Percentiles rank a stretch among this genome's conserved stretches.
These are phyloP conservation scores for Aspergillus cejpii DNA, from an alignment of 2,329 filamentous ascomycete species.

Conservation along the genomic window DNA sequence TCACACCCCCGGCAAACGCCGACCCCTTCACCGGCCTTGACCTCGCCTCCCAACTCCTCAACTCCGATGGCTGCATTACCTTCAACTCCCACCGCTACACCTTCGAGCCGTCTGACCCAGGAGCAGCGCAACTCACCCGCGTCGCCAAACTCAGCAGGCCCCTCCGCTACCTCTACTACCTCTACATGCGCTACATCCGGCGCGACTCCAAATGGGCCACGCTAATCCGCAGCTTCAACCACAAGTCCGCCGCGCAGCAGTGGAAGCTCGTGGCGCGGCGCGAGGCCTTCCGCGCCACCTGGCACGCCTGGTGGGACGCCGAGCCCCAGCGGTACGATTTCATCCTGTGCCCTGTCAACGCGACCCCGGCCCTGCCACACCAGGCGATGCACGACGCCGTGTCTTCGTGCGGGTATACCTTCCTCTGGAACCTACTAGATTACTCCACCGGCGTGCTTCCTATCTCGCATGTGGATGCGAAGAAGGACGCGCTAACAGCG, in stretches of 20 bases:
- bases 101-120: conserved; percentile 73
- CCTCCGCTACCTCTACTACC: conserved; percentile 77
- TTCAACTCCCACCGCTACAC: conserved; percentile 69
- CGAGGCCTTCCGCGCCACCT: conserved; percentile 68
- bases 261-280: conserved; percentile 74
- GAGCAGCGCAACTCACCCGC: conserved; percentile 66
- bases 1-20: conserved; percentile 62
- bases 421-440: conserved; percentile 88
- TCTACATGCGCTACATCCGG: conserved; percentile 79
- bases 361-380: conserved; percentile 81
- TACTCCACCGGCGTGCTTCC: conserved; percentile 79
- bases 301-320: conserved; percentile 79
- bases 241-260: conserved; percentile 68
- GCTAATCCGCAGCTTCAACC: conserved; percentile 64
- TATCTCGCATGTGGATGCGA: conserved; percentile 70
- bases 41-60: conserved; percentile 72
- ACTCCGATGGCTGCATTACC: conserved; percentile 73
- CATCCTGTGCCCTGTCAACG: conserved; percentile 77
- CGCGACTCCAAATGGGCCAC: conserved; percentile 72
- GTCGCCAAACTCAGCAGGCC: conserved; percentile 67
- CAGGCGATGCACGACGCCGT: conserved; percentile 79
- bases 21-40: conserved; percentile 70
- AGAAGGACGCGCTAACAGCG: conserved; percentile 60
- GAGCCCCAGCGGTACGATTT: conserved; percentile 67
- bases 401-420: conserved; percentile 85